Base-by-base conservation (phyloP, 345 rosid species). In the Bruguiera gymnorhiza region DNA sequence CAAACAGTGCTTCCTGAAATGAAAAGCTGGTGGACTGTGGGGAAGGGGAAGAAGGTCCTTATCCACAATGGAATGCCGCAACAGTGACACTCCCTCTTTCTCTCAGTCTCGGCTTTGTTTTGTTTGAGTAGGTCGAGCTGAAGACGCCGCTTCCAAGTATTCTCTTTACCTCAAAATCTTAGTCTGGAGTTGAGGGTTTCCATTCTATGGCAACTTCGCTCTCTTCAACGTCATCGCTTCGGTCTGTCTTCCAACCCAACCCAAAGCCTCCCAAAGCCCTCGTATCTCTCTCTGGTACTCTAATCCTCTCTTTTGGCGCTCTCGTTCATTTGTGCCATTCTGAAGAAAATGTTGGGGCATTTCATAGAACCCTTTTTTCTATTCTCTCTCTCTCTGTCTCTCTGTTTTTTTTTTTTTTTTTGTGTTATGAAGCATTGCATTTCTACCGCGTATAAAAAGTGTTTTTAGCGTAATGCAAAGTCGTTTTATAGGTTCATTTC, bases 171-270 rank as follows among this genome's bases (percentile, higher is more conserved):
- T 18, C 54, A 24, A 4, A 8, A 18, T 19, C 36, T 70, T 32
- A 51, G 36, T 32, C 65, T 6, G 8, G 46, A 30, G 39, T 39
- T 57, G 56, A 69, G 50, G 50, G 13, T 0, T 13, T 13, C 50
- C 50, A 13, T 78, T 36, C 63, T 69, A 88, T 88, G 95, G 94
- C 97, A 3, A 59, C 87, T 65, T 83, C 86, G 8, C 78, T 84
- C 79, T 83, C 83, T 61, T 67, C 81, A 59, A 31, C 79, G 2
- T 30, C 85, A 4, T 72, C 75, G 11, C 62, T 81, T 4, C 71
- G 70, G 11, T 74, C 90, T 70, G 29, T 70, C 62, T 70, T 78
- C 75, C 83, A 68, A 30, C 63, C 75, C 66, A 82, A 80, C 55
- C 81, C 73, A 16, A 85, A 74, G 68, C 67, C 77, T 69, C 69